Base-by-base conservation (phyloP, 192 early-diverging fungal species). In the Gaertneriomyces semiglobifer region DNA sequence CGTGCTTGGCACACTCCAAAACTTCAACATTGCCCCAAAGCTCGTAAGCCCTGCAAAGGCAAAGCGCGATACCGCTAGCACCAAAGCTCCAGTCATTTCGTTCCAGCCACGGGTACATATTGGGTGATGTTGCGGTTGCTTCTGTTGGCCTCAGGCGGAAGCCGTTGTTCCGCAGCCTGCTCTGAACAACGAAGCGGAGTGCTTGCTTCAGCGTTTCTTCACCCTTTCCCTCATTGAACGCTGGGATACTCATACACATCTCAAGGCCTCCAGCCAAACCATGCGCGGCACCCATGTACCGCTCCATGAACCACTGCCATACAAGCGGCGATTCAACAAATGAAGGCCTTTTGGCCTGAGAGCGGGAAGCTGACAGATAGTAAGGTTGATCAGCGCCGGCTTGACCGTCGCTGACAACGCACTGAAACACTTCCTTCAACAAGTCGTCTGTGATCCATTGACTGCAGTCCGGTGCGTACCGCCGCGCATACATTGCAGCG, bases 251-350 rank as follows among this genome's bases (percentile, higher is more conserved):
- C 58, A 67, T 39, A 10, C 69, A 33, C 8, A 39, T 25, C 33
- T 20, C 41, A 6, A 72, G 9, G 4, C 38, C 40, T 11, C 71
- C 71, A 7, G 63, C 63, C 8, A 62, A 10, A 5, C 71, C 71
- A 25, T 72, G 71, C 1, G 71, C 71, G 14, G 65, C 71, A 12
- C 71, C 71, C 11, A 68, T 5, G 44, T 72, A 72, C 44, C 57
- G 38, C 47, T 68, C 66, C 9, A 71, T 33, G 46, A 47, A 58
- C 67, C 67, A 72, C 46, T 38, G 44, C 68, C 68, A 72, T 40
- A 69, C 11, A 14, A 61, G 50, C 0, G 66, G 66, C 3, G 43
- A 43, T 33, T 11, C 6, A 16, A 64, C 57, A 11, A n/a, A 40
- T 5, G 19, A 46, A 3, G 40, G 18, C 16, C 42, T 61, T 42